A percentile compares a stretch with the other conserved stretches of the same genome.
Evolutionary conservation across 2,329 filamentous ascomycete genomes (phyloP).

Genomic region (Aspergillus sp.): DNA sequence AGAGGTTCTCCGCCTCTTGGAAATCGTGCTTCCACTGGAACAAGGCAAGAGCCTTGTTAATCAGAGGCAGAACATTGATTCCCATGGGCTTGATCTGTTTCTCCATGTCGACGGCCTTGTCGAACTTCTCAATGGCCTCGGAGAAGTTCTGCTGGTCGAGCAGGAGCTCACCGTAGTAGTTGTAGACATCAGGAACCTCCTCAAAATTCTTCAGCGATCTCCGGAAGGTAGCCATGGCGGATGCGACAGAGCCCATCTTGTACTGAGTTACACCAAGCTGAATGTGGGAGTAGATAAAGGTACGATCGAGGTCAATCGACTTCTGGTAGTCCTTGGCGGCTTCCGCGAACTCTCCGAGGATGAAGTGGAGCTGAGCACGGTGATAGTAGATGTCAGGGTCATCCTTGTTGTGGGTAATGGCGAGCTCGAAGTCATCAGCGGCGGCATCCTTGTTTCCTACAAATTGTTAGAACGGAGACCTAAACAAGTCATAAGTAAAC

Average conservation of each 20-base stretch:
- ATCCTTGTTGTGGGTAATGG: conserved; percentile 72
- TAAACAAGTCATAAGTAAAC: conserved; percentile 17
- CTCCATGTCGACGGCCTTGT: conserved; percentile 98
- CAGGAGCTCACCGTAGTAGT: conserved; percentile 96
- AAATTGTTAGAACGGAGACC: conserved; percentile 22
- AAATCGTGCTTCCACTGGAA: conserved; percentile 99
- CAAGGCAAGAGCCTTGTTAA: conserved; percentile 94
- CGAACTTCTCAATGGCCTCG: conserved; percentile 96
- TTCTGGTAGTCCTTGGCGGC: conserved; percentile 99
- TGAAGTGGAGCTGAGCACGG: conserved; percentile 96
- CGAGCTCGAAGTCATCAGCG: conserved; percentile 77
- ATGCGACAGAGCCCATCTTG: conserved; percentile 98
- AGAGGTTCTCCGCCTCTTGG: conserved; percentile 86
- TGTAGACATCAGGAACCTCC: conserved; percentile 94
- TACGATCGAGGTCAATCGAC: conserved; percentile 90
- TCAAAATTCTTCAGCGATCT: conserved; percentile 98
- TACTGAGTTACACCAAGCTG: conserved; percentile 98
- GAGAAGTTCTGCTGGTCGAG: conserved; percentile 94
- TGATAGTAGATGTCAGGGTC: conserved; percentile 99
- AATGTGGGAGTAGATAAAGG: conserved; percentile 99
- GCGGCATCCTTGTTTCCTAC: conserved; percentile 77
- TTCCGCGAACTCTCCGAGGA: conserved; percentile 85
- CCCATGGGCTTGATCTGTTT: conserved; percentile 86
- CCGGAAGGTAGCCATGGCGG: conserved; percentile 96
- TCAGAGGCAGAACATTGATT: conserved; percentile 95